These are phyloP conservation scores for Rhodotorula paludigena DNA, from an alignment of 768 basidiomycete genomes.

Conservation along the genomic window DNA sequence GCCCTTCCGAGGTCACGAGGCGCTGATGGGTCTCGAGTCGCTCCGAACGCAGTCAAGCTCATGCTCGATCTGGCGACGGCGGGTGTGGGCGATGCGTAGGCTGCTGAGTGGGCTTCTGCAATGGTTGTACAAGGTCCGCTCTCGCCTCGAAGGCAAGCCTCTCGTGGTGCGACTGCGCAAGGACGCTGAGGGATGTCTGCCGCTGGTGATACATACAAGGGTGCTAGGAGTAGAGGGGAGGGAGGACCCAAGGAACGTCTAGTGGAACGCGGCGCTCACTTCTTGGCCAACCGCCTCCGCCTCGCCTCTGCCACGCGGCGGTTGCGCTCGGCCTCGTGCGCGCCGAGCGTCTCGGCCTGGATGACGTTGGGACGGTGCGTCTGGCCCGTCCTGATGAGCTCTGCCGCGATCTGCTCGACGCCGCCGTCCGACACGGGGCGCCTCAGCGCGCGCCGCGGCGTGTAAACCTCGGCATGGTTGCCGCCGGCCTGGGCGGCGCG, in stretches of 20 bases:
- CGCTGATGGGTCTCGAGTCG: too few relatives aligned
- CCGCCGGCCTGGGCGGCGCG: not conserved
- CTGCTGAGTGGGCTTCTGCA: too few relatives aligned
- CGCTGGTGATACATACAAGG: not conserved
- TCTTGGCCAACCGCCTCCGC: conserved; percentile 12
- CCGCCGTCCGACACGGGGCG: not conserved
- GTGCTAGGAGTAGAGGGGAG: too few relatives aligned
- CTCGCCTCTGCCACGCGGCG: conserved; percentile 23
- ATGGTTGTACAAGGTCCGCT: too few relatives aligned
- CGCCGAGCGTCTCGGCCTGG: conserved; percentile 3
- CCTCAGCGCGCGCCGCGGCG: conserved; percentile 4
- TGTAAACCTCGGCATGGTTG: conserved; percentile 23
- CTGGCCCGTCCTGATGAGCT: not conserved
- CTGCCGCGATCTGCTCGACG: conserved; percentile 5
- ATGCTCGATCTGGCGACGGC: not conserved
- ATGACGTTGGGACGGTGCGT: conserved; percentile 3
- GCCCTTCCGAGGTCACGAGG: too few relatives aligned
- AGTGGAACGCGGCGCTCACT: too few relatives aligned
- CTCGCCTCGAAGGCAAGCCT: too few relatives aligned
- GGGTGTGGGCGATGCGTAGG: not conserved
- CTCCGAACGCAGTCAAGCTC: not conserved
- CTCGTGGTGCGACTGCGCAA: too few relatives aligned
- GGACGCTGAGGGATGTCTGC: too few relatives aligned
- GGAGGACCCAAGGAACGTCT: too few relatives aligned
- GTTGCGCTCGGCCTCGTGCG: conserved; percentile 12